These are phyloP conservation scores for Sarocladium kiliense DNA, from an alignment of 2,329 filamentous ascomycete species.

Conservation along the genomic window DNA sequence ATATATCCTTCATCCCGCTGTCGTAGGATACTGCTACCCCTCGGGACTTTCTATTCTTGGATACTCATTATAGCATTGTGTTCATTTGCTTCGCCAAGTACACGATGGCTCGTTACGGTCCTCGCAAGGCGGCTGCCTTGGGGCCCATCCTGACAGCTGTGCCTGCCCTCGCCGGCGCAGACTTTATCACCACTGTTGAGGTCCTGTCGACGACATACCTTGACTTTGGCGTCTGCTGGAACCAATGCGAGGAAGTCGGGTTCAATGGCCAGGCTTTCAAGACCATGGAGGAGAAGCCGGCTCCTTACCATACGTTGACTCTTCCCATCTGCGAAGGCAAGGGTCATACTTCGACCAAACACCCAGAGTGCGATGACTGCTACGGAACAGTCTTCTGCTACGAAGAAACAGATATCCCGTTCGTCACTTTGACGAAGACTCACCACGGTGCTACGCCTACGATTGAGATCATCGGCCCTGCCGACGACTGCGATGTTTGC, in stretches of 20 bases:
- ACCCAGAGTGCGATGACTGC: constrained; percentile 17
- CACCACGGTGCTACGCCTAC: constrained; percentile 12
- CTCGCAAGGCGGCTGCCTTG: neutral
- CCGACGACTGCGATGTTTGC: constrained; percentile 15
- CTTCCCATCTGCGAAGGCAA: constrained; percentile 17
- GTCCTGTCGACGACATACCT: constrained; percentile 15
- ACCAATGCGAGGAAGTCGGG: constrained; percentile 11
- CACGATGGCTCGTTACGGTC: neutral
- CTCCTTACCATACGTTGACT: constrained; percentile 15
- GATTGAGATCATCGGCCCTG: constrained; percentile 16
- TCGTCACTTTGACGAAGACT: constrained; percentile 18
- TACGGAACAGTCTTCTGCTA: constrained; percentile 20
- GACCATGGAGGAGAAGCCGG: neutral
- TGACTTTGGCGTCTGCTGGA: constrained; percentile 12
- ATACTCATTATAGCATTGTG: no score
- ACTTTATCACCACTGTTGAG: constrained; percentile 12
- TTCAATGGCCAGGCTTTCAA: neutral
- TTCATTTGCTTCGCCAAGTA: neutral
- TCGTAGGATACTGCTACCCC: no score
- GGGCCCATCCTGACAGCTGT: neutral
- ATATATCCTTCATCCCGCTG: no score
- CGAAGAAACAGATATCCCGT: constrained; percentile 18
- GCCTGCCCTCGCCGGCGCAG: neutral
- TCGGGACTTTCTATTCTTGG: no score
- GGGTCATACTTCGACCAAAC: constrained; percentile 10